Evolutionary conservation across 805 yeast genomes (phyloP), one percentile per base, ranked within the genome.

Genomic region (Grigorovia transvaalensis): DNA sequence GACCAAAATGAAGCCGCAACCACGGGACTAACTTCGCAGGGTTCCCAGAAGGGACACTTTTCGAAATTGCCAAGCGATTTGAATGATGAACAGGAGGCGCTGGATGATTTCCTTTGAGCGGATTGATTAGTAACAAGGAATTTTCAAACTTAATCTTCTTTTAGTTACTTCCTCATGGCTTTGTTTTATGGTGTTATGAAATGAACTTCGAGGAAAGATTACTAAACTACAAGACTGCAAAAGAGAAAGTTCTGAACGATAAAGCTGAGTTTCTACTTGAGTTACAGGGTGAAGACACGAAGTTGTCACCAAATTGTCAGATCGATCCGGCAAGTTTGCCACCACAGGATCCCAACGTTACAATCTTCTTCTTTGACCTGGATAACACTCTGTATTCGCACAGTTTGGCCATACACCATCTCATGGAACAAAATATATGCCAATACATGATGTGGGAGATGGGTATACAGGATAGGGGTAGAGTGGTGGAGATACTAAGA

Each of bases 351-450:
- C 63, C 64, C 0, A 51, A 61, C 35, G 23, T 51, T 4, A 66
- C 57, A 18, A 68, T 73, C 11, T 86, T 90, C 68, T 88, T 81
- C 66, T 90, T 90, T 61, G 98, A 90, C 64, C 85, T 91, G 49
- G 98, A 91, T 71, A 90, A 90, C 67, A 88, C 96, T 62, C 74
- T 90, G 38, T 90, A 91, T 68, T 76, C 78, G 49, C 72, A 89
- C 54, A 79, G 85, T 1, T 77, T 84, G 23, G 74, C 75, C 63
- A 84, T 91, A 58, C 89, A 84, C 58, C 89, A 84, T 57, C 65
- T 86, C 68, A 91, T 91, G 96, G 91, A 83, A 60, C 79, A 77
- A 23, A 80, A 81, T 56, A 91, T 91, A 58, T 89, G 86, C 58
- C 71, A 83, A 45, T 90, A 83, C 69, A 86, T 91, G 71, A 82